Conservation (phyloP, 2,329 filamentous ascomycete species). For the Tolypocladium capitatum region DNA sequence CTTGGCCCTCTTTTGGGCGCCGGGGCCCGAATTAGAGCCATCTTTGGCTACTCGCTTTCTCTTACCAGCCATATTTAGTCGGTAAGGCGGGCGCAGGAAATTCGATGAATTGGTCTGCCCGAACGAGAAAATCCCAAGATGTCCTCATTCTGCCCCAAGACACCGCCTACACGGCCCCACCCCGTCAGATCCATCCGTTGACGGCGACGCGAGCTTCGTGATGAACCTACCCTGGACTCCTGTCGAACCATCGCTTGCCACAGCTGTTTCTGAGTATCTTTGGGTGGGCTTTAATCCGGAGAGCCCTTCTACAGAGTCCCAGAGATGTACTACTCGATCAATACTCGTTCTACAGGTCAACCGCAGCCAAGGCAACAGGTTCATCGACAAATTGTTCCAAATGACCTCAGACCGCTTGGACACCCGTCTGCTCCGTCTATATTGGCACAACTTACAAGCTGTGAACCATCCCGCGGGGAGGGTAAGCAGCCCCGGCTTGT, state of each 20-base stretch:
- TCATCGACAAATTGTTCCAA: not conserved
- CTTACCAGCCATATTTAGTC: slow-evolving; percentile 19
- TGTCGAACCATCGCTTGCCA: not conserved
- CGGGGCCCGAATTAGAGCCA: slow-evolving; percentile 11
- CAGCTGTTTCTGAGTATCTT: not conserved
- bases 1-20: slow-evolving; percentile 19
- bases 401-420: not conserved
- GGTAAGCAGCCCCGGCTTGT: not conserved
- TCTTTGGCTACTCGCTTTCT: slow-evolving; percentile 21
- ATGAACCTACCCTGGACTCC: not conserved
- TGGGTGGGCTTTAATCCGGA: not conserved
- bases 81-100: not conserved
- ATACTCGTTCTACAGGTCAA: no score
- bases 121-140: not conserved
- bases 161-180: not conserved
- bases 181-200: not conserved
- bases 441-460: not conserved
- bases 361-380: no score
- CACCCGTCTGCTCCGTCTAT: not conserved
- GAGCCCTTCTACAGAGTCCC: not conserved
- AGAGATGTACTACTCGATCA: no score
- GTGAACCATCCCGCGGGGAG: not conserved
- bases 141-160: not conserved
- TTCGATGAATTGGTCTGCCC: not conserved
- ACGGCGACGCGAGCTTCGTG: not conserved